Base-by-base conservation (phyloP, 345 rosid genomes). In the Lagerstroemia speciosa region DNA sequence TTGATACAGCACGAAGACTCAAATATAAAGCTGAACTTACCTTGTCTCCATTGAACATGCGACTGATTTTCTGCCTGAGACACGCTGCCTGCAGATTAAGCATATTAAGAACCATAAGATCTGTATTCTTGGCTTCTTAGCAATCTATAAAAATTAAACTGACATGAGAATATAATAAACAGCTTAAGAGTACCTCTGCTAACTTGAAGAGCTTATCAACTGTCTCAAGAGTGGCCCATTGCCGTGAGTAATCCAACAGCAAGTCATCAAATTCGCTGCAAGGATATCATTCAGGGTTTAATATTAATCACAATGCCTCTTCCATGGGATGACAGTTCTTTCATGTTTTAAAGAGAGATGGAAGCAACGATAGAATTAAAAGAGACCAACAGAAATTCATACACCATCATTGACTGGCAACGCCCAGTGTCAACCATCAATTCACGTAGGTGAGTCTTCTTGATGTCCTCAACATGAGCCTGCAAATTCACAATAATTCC, bases 351-450 rank as follows among this genome's bases (percentile, higher is more conserved):
- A 36, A 36, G 38, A 36, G 58, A 62, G 20, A 9, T 67, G 60
- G 31, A 31, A 5, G 22, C 67, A 4, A 27, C 57, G n/a, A n/a
- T n/a, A n/a, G n/a, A n/a, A n/a, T n/a, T n/a, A 24, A 1, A 62
- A 30, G 27, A 69, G n/a, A 20, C 66, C 4, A 37, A 3, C 6
- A 62, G 40, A 19, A 24, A 61, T n/a, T n/a, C 89, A 76, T 85
- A 92, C 98, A 82, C 69, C 85, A 76, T 81, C 97, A 93, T 90
- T 1, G 86, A 78, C 73, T 79, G 81, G 81, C 95, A 93, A 62
- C 95, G 86, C 11, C 71, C 78, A 6, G 75, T 46, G 67, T 90
- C 95, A 53, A 66, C 76, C 93, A 93, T 79, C 83, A 93, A 79
- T 77, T 85, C 89, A 66, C 97, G 90, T 67, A 92, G 75, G 78